Conservation (phyloP, 805 yeast species). For the Wickerhamiella azymoides region DNA sequence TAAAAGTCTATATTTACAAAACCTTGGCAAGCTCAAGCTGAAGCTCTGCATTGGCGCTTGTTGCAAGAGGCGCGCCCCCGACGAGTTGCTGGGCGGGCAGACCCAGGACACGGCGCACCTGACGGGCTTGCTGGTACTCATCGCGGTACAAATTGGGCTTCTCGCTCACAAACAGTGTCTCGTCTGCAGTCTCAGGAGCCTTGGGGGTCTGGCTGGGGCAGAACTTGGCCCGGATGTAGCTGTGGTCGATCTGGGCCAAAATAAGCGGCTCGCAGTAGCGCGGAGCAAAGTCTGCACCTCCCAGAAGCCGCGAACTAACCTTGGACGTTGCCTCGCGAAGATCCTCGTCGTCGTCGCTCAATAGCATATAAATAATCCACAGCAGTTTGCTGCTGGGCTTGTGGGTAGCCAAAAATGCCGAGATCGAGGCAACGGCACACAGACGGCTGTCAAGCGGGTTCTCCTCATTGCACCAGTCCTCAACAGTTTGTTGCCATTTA, state of each 20-base stretch:
- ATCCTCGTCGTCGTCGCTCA: conserved; percentile 52
- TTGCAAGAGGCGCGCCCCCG: neutral
- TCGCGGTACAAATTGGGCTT: conserved; percentile 53
- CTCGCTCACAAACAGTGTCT: conserved; percentile 50
- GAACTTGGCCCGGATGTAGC: conserved; percentile 1
- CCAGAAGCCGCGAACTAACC: conserved; percentile 27
- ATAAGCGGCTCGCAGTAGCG: conserved; percentile 10
- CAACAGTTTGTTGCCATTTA: conserved; percentile 14
- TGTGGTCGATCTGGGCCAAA: conserved; percentile 8
- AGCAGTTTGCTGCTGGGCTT: conserved; percentile 4
- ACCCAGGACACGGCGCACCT: conserved; percentile 5
- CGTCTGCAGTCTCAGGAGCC: conserved; percentile 17
- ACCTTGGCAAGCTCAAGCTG: neutral
- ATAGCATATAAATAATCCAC: conserved; percentile 14
- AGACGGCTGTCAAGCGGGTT: conserved; percentile 33
- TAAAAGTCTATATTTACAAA: neutral
- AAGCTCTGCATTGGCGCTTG: conserved; percentile 5
- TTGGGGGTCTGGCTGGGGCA: conserved; percentile 3
- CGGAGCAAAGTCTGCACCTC: conserved; percentile 7
- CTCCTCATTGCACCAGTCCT: conserved; percentile 29
- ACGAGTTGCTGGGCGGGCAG: neutral
- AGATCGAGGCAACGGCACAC: conserved; percentile 34
- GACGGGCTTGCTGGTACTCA: conserved; percentile 24
- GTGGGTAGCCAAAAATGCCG: conserved; percentile 22
- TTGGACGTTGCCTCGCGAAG: conserved; percentile 37